Conservation (phyloP, 192 early-diverging fungal species). For the Entomortierella beljakovae region DNA sequence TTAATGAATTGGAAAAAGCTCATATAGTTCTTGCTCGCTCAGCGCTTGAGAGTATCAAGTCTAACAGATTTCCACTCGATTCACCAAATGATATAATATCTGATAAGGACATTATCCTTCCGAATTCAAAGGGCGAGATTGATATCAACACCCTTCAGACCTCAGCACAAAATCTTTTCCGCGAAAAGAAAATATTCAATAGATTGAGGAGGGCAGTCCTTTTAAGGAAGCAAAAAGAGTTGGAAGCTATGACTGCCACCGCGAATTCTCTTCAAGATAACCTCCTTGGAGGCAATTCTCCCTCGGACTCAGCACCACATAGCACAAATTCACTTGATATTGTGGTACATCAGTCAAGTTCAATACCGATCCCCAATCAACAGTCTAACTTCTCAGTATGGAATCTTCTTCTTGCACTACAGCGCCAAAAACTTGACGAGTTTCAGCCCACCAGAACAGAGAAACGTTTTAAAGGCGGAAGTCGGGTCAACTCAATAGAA, state of each 20-base stretch:
- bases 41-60: constrained; percentile 33
- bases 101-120: not conserved
- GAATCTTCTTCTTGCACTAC: constrained; percentile 31
- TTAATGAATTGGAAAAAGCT: constrained; percentile 58
- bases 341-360: not conserved
- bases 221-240: constrained; percentile 23
- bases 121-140: not conserved
- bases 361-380: no score
- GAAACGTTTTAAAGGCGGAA: constrained; percentile 27
- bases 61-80: not conserved
- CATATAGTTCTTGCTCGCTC: constrained; percentile 59
- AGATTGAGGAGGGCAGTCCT: constrained; percentile 27
- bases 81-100: not conserved
- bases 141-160: constrained; percentile 15
- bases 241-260: not conserved
- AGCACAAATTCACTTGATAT: not conserved
- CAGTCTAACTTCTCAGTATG: constrained; percentile 33
- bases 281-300: not conserved
- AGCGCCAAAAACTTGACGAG: constrained; percentile 29
- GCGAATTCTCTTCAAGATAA: constrained; percentile 7
- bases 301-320: not conserved
- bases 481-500: constrained; percentile 46
- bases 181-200: constrained; percentile 32
- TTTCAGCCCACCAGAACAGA: constrained; percentile 50
- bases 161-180: constrained; percentile 19